phyloP scores from a whole-genome alignment of 108 stramenopile genomes.

The Skeletonema grethae region DNA sequence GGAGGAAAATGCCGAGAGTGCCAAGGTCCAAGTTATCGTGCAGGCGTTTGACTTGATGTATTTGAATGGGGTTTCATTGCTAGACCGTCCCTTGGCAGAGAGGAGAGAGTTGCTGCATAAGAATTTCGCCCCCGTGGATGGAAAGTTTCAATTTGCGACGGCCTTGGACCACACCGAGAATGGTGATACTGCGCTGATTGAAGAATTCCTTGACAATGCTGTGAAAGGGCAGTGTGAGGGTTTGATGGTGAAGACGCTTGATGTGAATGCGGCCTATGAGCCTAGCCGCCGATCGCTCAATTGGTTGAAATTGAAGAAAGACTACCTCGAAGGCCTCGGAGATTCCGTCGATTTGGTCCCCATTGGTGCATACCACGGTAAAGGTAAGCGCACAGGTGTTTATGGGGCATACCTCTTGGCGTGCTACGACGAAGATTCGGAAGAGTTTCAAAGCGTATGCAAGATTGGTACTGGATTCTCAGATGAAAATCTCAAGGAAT shows the following conservation, averaged over 20 bases:
- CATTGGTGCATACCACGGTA: conserved; percentile 94
- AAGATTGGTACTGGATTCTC: conserved; percentile 99
- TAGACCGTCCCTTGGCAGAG: conserved; percentile 78
- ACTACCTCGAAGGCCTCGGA: conserved; percentile 98
- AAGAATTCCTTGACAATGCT: conserved; percentile 94
- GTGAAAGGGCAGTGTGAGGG: conserved; percentile 99
- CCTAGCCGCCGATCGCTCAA: conserved; percentile 95
- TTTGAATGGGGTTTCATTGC: conserved; percentile 92
- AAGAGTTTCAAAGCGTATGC: conserved; percentile 98
- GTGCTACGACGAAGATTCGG: conserved; percentile 95
- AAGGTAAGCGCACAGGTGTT: conserved; percentile 93
- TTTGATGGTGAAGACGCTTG: conserved; percentile 99
- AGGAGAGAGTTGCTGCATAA: conserved; percentile 82
- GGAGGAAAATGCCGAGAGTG: conserved; percentile 59
- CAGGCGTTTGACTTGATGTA: conserved; percentile 99
- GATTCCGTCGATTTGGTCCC: conserved; percentile 99
- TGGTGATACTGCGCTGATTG: conserved; percentile 88
- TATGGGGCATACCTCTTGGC: conserved; percentile 99
- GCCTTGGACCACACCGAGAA: conserved; percentile 62
- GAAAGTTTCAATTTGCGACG: conserved; percentile 89
- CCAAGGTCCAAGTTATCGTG: conserved; percentile 97
- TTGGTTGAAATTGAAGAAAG: conserved; percentile 99
- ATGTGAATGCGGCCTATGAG: conserved; percentile 90
- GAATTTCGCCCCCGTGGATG: conserved; percentile 84
- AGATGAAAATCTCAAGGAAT: conserved; percentile 90